Evolutionary conservation across 2,329 filamentous ascomycete genomes (phyloP), one percentile per base, ranked within the genome.

Genomic region (Nemania abortiva): DNA sequence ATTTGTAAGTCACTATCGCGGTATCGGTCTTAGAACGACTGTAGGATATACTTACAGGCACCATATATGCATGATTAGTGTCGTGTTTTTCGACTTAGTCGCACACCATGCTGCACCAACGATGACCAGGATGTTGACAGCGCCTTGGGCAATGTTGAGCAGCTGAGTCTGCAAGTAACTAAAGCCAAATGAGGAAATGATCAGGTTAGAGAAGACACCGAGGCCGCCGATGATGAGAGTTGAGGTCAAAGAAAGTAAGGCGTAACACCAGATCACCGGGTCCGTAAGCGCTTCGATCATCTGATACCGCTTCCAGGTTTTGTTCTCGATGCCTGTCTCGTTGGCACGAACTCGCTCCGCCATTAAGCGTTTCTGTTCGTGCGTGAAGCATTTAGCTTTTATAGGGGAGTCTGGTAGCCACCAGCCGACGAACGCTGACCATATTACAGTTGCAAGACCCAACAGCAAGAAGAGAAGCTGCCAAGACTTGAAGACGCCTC

Each of bases 361-460:
- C 70, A 79, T 74, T 20, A 81, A 66, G 7, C 72, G 72, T 56
- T 81, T 82, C 24, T 83, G 78, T 24, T 82, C 79, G 15, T 82
- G 78, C 37, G 74, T 79, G 47, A 85, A 77, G 72, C 87, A 88
- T 18, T 79, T 81, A 1, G 86, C 84, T 64, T 83, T 84, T 64
- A 83, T 81, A 0, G 87, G 85, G 57, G 81, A 83, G 69, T 88
- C 84, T 0, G 85, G 84, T 24, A 88, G 80, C 73, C 75, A 81
- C 72, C 74, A 77, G 13, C 75, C 75, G 54, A 82, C 77, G 37
- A 80, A 77, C 7, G 75, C 27, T 15, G 76, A 77, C 75, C 75
- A 79, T 6, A 72, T 72, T 20, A 75, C 74, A 0, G 80, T 84
- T 1, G 74, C 68, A n/a, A 76, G 63, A 2, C 82, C 82, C 6